These are phyloP conservation scores for Botrytis deweyae DNA, from an alignment of 2,329 filamentous ascomycete species.

Conservation along the genomic window DNA sequence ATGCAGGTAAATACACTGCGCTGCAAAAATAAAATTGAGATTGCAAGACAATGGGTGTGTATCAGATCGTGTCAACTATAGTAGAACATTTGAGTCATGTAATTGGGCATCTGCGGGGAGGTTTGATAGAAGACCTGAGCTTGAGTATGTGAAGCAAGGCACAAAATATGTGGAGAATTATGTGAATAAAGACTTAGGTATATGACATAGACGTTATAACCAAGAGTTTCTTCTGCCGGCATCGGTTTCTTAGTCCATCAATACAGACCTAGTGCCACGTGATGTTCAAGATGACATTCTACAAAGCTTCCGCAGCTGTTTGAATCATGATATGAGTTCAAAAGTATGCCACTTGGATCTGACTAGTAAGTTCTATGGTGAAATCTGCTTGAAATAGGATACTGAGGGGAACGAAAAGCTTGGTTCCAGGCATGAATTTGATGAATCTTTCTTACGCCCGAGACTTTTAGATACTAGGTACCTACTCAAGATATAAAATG, in stretches of 20 bases:
- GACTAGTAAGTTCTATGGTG: not conserved
- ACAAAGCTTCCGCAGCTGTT: not conserved
- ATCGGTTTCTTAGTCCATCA: not conserved
- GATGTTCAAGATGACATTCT: not conserved
- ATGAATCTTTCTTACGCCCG: not conserved
- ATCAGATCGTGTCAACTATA: rapidly evolving
- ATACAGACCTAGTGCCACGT: not conserved
- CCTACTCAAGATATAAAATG: not conserved
- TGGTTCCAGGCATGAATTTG: not conserved
- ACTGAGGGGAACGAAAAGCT: not conserved
- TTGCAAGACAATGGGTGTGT: too few species aligned
- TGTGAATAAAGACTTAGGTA: too few species aligned
- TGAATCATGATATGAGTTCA: rapidly evolving
- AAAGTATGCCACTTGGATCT: not conserved
- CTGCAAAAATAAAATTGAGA: not conserved
- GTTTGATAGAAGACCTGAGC: too few species aligned
- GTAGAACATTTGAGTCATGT: not conserved
- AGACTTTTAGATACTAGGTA: too few species aligned
- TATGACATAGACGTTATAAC: too few species aligned
- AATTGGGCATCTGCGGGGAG: rapidly evolving
- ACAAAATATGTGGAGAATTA: not conserved
- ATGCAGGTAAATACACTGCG: too few species aligned
- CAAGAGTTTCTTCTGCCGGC: not conserved
- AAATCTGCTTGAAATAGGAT: not conserved
- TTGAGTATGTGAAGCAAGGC: rapidly evolving